Evolutionary conservation across 345 rosid species (phyloP), one percentile per base, ranked within the genome.

Genomic region (Lepidium africanum): DNA sequence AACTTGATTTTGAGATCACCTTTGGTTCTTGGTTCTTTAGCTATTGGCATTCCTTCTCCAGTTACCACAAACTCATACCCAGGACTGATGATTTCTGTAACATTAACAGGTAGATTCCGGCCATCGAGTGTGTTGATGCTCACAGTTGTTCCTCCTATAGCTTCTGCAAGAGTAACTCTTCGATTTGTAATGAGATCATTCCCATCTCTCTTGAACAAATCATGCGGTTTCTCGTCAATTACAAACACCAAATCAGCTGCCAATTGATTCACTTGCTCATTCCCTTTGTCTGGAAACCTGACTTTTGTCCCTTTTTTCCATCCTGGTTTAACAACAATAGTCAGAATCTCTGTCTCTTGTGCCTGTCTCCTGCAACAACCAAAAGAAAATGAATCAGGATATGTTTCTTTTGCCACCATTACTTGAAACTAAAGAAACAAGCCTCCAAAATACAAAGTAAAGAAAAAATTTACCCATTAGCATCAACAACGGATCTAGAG

Each of bases 281-380:
- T 94, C 23, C 97, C 99, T 75, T 94, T 94, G 46, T 91, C 97
- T 0, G 90, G 91, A 79, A 94, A 94, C 7, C 91, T 91, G 27
- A 94, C 81, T 83, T 94, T 94, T 2, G 99, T 94, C 32, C 99
- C 97, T 72, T 85, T 91, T 82, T 94, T 94, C 99, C 97, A 91
- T 30, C 99, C 96, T 0, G 96, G 99, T 79, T 94, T 91, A 70
- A 94, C 96, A 35, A 80, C 95, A 39, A 91, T 91, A 4, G 91
- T 88, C 45, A 94, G 46, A 49, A 91, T 87, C 84, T 94, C 99
- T 8, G 92, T 81, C 67, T 94, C 95, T 39, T 80, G 85, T 1
- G 67, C 84, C n/a, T 83, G 91, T 66, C 85, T 72, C 75, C 99
- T 88, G 80, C 63, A 72, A 19, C 23, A 59, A 10, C 50, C 38